phyloP scores from a whole-genome alignment of 345 rosid genomes.

The Noccaea caerulescens region DNA sequence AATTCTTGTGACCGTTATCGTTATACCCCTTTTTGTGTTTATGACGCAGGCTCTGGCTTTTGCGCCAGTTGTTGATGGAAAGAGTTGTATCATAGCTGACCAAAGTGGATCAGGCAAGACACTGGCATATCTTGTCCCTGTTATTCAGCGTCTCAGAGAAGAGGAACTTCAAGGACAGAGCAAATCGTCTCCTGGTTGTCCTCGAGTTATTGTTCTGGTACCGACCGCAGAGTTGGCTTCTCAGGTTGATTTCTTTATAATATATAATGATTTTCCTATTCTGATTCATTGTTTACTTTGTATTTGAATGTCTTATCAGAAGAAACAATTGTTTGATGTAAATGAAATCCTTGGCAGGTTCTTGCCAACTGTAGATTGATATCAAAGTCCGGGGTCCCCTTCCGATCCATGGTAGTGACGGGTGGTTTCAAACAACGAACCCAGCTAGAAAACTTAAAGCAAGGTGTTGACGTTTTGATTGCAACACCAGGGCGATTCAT shows the following conservation, averaged over 20 bases:
- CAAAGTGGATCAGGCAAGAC: constrained; percentile 99
- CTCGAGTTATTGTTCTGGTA: constrained; percentile 74
- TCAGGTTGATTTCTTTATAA: constrained; percentile 57
- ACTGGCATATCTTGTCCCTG: constrained; percentile 81
- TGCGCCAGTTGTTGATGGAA: constrained; percentile 68
- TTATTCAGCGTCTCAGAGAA: constrained; percentile 81
- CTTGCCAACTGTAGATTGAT: constrained; percentile 71
- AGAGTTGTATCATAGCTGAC: constrained; percentile 88
- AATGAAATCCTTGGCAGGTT: constrained; percentile 64
- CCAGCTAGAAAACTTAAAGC: constrained; percentile 79
- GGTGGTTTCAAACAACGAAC: constrained; percentile 94
- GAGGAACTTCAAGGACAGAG: constrained; percentile 78
- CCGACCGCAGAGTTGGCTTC: constrained; percentile 98
- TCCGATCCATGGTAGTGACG: constrained; percentile 86
- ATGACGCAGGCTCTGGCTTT: constrained; percentile 80
- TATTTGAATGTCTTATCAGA: constrained; percentile 9
- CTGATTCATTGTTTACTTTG: constrained; percentile 12
- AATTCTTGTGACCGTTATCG: neutral
- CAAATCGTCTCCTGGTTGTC: constrained; percentile 62
- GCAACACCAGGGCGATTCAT: constrained; percentile 98
- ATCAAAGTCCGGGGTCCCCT: constrained; percentile 85
- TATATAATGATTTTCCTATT: constrained; percentile 20
- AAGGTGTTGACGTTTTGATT: constrained; percentile 79
- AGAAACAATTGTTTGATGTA: constrained; percentile 35
- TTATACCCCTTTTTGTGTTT: neutral